Evolutionary conservation across 495 filamentous ascomycete genomes (phyloP).

Genomic region (Neurospora tetrasperma): DNA sequence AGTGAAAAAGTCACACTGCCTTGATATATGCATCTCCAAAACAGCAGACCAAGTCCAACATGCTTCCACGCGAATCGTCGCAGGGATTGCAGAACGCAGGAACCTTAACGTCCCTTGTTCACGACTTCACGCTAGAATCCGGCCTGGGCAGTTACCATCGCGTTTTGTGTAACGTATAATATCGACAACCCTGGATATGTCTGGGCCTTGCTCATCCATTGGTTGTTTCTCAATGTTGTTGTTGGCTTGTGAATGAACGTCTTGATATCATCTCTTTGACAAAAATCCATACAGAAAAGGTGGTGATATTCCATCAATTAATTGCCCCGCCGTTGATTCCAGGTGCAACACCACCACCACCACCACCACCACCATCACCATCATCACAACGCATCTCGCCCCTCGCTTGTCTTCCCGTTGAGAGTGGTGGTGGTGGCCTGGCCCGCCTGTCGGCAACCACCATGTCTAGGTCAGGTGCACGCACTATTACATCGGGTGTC

Average conservation of each 20-base stretch:
- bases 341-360: neutral
- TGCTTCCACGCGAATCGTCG: neutral
- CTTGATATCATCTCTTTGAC: too few relatives aligned
- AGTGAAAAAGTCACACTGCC: neutral
- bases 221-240: neutral
- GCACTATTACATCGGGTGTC: neutral
- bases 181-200: neutral
- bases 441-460: neutral
- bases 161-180: neutral
- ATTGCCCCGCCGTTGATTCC: neutral
- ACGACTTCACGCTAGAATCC: neutral
- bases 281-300: neutral
- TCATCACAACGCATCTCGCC: too few relatives aligned
- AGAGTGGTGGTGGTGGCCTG: too few relatives aligned
- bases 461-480: neutral
- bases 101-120: neutral
- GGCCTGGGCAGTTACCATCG: neutral
- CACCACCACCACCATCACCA: neutral
- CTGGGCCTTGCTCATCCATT: neutral
- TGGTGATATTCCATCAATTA: neutral
- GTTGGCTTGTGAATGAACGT: neutral
- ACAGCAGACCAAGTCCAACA: neutral
- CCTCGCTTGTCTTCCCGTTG: too few relatives aligned
- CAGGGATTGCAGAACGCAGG: neutral
- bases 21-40: neutral